Percentiles rank a stretch among this genome's conserved stretches.
Evolutionary conservation across 1,284 basidiomycete genomes (phyloP).

Genomic region (Grifola frondosa): DNA sequence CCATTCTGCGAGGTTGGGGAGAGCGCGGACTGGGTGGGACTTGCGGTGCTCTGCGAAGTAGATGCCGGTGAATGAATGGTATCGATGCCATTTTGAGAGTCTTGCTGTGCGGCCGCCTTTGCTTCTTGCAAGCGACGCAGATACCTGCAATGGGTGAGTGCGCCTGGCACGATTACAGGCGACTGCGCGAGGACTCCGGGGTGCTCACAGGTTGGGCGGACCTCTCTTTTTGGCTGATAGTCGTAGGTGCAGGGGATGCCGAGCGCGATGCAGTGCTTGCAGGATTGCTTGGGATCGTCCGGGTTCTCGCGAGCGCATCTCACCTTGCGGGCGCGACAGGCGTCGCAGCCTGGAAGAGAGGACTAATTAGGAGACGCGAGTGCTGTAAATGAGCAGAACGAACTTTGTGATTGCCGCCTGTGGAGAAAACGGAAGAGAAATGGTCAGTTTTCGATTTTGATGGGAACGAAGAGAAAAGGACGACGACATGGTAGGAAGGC

Average conservation of each 20-base stretch:
- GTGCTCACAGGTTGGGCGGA: conserved; percentile 77
- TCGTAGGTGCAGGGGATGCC: conserved; percentile 86
- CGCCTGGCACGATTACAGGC: conserved; percentile 8
- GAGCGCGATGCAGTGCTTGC: conserved; percentile 82
- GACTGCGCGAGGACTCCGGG: conserved; percentile 3
- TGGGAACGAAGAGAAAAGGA: conserved; percentile 17
- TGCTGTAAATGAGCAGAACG: conserved; percentile 30
- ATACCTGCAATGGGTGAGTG: conserved; percentile 47
- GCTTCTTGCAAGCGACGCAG: conserved; percentile 77
- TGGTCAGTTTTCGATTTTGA: conserved; percentile 23
- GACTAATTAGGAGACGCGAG: conserved; percentile 15
- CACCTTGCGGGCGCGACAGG: conserved; percentile 80
- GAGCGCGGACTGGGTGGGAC: conserved; percentile 48
- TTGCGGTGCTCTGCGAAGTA: conserved; percentile 40
- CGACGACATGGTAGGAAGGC: conserved; percentile 23
- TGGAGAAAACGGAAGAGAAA: conserved; percentile 27
- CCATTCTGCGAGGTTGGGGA: conserved; percentile 43
- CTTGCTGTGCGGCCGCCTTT: conserved; percentile 39
- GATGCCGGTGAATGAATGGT: conserved; percentile 49
- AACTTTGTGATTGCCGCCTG: conserved; percentile 81
- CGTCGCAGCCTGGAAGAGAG: conserved; percentile 66
- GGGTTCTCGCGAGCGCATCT: conserved; percentile 76
- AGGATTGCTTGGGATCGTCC: conserved; percentile 70
- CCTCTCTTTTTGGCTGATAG: conserved; percentile 88
- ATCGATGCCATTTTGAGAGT: conserved; percentile 40